Percentiles rank a stretch among this genome's conserved stretches.
Conservation (phyloP, 768 basidiomycete species). For the Tricholoma sp. region DNA sequence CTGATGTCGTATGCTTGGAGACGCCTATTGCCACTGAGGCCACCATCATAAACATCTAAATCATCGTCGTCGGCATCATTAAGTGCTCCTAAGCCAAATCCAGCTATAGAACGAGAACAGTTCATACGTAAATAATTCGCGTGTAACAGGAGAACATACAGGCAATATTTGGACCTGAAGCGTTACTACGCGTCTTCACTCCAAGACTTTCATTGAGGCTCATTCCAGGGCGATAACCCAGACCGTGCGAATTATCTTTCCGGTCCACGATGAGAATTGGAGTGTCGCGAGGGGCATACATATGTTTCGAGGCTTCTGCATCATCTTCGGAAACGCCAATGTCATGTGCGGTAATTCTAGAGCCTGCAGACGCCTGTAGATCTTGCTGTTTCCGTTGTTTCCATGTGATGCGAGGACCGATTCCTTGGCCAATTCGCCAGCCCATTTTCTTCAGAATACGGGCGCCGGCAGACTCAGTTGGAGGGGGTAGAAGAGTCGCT, state of each 20-base stretch:
- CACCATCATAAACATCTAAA: conserved; percentile 72
- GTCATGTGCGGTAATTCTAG: conserved; percentile 23
- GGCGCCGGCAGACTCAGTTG: conserved; percentile 78
- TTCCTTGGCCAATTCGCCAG: conserved; percentile 89
- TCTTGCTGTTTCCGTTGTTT: conserved; percentile 73
- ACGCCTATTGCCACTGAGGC: conserved; percentile 29
- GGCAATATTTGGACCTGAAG: conserved; percentile 51
- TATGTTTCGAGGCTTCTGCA: conserved; percentile 83
- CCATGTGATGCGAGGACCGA: conserved; percentile 84
- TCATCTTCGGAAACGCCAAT: conserved; percentile 51
- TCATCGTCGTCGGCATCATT: conserved; percentile 97
- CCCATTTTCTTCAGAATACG: conserved; percentile 93
- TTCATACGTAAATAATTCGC: background rate
- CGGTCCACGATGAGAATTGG: conserved; percentile 53
- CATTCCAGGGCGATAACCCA: conserved; percentile 73
- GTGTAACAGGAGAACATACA: conserved; percentile 27
- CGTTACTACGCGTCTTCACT: conserved; percentile 15
- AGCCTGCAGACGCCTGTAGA: conserved; percentile 34
- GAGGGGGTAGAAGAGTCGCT: conserved; percentile 63
- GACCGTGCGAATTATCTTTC: conserved; percentile 76
- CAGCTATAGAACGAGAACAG: conserved; percentile 41
- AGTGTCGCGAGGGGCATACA: conserved; percentile 80
- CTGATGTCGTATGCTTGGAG: conserved; percentile 62
- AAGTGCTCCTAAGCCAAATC: conserved; percentile 83
- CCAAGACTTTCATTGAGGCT: conserved; percentile 59